phyloP scores from a whole-genome alignment of 192 early-diverging fungal genomes.

The Pecoramyces ruminantium region DNA sequence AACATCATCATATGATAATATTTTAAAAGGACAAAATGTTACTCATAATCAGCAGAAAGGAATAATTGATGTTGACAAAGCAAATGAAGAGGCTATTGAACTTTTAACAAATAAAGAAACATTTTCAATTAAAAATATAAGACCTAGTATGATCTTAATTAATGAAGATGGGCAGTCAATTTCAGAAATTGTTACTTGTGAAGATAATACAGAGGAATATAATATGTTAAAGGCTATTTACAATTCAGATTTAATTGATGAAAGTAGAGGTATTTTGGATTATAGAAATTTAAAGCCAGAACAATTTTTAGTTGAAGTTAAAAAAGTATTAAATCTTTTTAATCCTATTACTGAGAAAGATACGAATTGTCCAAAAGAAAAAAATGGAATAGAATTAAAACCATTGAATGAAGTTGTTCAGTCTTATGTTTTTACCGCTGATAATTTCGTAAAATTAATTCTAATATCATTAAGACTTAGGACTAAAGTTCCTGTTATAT shows the following conservation, averaged over 20 bases:
- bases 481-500: background rate
- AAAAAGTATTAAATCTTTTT: background rate
- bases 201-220: background rate
- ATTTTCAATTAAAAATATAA: background rate
- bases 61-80: background rate
- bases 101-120: background rate
- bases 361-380: background rate
- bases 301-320: background rate
- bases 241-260: background rate
- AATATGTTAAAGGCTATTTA: background rate
- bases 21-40: background rate
- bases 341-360: background rate
- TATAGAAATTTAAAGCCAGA: background rate
- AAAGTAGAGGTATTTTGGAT: background rate
- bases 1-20: background rate
- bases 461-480: background rate
- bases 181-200: background rate
- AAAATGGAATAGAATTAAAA: background rate
- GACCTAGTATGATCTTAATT: background rate
- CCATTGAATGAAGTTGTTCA: background rate
- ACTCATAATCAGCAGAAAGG: background rate
- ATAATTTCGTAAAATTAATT: background rate
- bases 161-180: background rate
- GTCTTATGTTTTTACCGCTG: background rate
- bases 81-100: background rate